Evolutionary conservation across 1,139 yeast species (phyloP).

Genomic region (Candida mesenterica): DNA sequence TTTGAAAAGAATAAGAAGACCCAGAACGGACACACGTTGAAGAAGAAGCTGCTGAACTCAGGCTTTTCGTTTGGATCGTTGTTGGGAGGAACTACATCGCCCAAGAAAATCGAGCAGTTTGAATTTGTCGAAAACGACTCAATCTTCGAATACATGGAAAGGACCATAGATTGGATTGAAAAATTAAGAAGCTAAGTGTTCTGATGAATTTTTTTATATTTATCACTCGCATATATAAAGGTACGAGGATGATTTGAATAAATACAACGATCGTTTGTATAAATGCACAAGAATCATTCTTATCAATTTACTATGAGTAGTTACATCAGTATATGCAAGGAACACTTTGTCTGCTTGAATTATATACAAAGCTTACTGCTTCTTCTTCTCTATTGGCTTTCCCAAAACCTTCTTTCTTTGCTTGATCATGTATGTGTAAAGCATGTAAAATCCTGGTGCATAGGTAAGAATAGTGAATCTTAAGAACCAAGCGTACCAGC

Average conservation of each 20-base stretch:
- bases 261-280: too few species aligned
- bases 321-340: too few species aligned
- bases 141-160: slow-evolving; percentile 34
- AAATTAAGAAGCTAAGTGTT: slow-evolving; percentile 8
- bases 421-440: slow-evolving; percentile 84
- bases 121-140: slow-evolving; percentile 36
- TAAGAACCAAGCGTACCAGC: slow-evolving; percentile 54
- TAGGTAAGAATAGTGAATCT: slow-evolving; percentile 61
- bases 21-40: slow-evolving; percentile 8
- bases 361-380: too few species aligned
- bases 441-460: slow-evolving; percentile 81
- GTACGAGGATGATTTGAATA: too few species aligned
- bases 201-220: not conserved
- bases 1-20: slow-evolving; percentile 33
- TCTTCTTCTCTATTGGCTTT: slow-evolving; percentile 19
- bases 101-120: slow-evolving; percentile 10
- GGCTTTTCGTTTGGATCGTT: slow-evolving; percentile 15
- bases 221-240: too few species aligned
- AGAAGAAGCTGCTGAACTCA: slow-evolving; percentile 10
- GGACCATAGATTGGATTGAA: slow-evolving; percentile 33
- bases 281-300: too few species aligned
- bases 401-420: slow-evolving; percentile 75
- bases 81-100: slow-evolving; percentile 12
- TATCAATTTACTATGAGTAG: too few species aligned
- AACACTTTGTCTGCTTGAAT: too few species aligned